Evolutionary conservation across 176 grass and related monocot species (phyloP).

Genomic region (Tuctoria greenei): DNA sequence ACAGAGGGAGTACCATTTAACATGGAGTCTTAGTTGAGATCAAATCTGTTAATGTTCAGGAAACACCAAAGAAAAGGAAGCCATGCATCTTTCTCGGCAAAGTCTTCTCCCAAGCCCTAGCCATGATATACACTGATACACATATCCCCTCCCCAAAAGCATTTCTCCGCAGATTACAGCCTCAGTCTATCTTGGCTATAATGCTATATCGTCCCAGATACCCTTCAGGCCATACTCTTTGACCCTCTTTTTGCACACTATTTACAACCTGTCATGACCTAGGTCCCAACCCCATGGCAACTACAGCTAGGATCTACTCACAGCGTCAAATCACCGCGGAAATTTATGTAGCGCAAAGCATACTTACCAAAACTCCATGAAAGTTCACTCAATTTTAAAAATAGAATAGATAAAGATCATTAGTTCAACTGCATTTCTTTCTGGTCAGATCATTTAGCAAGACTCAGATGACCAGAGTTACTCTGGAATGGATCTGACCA

Average conservation of each 20-base stretch:
- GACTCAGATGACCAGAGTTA: background rate
- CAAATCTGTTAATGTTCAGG: too few species aligned
- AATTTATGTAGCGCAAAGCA: background rate
- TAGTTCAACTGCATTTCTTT: background rate
- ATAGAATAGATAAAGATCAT: slow-evolving; percentile 9
- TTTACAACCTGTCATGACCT: background rate
- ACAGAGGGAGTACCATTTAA: background rate
- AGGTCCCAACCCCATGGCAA: slow-evolving; percentile 2
- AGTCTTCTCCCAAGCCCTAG: too few species aligned
- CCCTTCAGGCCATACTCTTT: too few species aligned
- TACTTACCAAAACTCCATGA: background rate
- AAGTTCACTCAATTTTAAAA: slow-evolving; percentile 10
- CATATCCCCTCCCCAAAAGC: background rate
- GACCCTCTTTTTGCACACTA: too few species aligned
- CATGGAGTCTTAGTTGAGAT: too few species aligned
- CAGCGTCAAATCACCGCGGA: background rate
- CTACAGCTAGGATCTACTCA: background rate
- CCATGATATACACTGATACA: background rate
- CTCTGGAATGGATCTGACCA: background rate
- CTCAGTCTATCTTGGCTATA: background rate
- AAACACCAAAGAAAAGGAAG: background rate
- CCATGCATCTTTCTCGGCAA: too few species aligned
- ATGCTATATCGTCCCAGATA: too few species aligned
- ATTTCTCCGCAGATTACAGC: background rate
- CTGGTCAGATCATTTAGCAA: background rate